Base-by-base conservation (phyloP, 2,329 filamentous ascomycete genomes). In the Verticillium dahliae region DNA sequence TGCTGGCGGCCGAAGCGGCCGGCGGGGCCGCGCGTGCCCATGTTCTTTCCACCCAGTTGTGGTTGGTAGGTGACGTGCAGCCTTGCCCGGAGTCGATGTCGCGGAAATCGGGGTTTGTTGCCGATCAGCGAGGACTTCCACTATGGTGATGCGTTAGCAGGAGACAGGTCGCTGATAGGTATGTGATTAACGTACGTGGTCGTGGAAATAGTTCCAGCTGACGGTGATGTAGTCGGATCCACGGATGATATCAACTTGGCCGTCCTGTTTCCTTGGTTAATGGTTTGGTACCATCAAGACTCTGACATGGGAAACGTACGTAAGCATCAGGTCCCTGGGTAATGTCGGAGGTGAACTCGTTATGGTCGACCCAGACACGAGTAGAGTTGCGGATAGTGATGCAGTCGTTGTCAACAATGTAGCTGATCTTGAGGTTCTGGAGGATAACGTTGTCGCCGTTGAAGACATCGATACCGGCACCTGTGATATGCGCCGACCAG, bases 61-160 rank as follows among this genome's bases (percentile, higher is more conserved):
- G 78, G 66, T 81, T 81, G 79, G 63, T 81, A 81, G 0, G 77
- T 80, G 60, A 82, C 67, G 67, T 79, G 79, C 6, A 82, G 73
- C 58, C 58, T 78, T 71, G 6, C 78, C 78, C 78, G 2, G 63
- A 71, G 66, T 79, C 79, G 22, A 77, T 67, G 39, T 75, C 74
- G 55, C 76, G 74, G 59, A 78, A 70, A 1, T 65, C 64, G 50
- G 73, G 72, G 39, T 72, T 72, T 70, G 69, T 78, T 79, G 7
- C 78, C 78, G 3, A 80, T 67, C 0, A 80, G 73, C 2, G 77
- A 79, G 1, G 75, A 75, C 65, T 79, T 81, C 74, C 76, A 80
- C 39, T 45, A 31, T 31, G 2, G 18, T 9, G 18, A 18, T 4
- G 50, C 62, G 63, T 52, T 52, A 52, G 45, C 1, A 4, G 10